Evolutionary conservation across 768 basidiomycete species (phyloP), one percentile per base, ranked within the genome.

Genomic region (Boletus speciosus): DNA sequence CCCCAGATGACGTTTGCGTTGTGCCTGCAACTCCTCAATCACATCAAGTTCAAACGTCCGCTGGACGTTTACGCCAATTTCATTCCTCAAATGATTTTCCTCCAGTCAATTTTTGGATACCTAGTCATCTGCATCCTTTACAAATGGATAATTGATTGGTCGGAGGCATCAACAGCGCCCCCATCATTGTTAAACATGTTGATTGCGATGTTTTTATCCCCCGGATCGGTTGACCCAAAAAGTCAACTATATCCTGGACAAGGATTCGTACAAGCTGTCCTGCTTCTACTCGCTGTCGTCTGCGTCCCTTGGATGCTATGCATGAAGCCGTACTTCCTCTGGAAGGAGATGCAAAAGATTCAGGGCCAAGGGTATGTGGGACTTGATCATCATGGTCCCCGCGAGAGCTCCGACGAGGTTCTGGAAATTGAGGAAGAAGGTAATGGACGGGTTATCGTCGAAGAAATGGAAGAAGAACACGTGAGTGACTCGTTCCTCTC

Each of bases 111-210:
- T 71, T 99, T 99, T 65, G 97, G 96, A 49, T 98, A 98, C 70
- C 83, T 98, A 35, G 90, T 90, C 49, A 55, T 96, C 54, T 94
- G 91, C 73, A 97, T 98, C 74, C 69, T 98, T 62, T 94, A 95
- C 85, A 98, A 99, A 69, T 99, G 97, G 97, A 81, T 84, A 27
- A 78, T 93, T 56, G 92, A 99, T 73, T 99, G 97, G 97, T 77
- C 83, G 6, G 78, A 75, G 49, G 78, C 85, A 12, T 61, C 79
- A 2, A 82, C 80, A 8, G 73, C 76, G 35, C 93, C 97, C 14
- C 97, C 97, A 1, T 93, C 92, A 44, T 77, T 99, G 49, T 76
- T 99, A 65, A 96, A 91, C 75, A 93, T 94, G 91, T 78, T 99
- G 58, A 98, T 98, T 71, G 80, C 80, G 57, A 98, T 99, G 95